These are phyloP conservation scores for Kazachstania viticola DNA, from an alignment of 805 yeast genomes.

Conservation along the genomic window DNA sequence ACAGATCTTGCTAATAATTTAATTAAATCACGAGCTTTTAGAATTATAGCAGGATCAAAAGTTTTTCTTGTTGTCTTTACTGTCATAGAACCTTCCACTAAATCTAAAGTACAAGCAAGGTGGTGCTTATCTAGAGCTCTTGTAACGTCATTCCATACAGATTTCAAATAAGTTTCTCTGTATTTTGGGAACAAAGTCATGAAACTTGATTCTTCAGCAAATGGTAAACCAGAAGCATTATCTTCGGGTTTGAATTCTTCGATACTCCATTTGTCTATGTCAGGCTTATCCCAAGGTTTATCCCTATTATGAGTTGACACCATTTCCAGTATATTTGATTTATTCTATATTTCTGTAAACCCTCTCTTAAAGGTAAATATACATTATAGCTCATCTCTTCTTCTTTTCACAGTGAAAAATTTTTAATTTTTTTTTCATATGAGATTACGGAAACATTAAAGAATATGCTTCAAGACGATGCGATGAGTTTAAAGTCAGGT, in stretches of 20 bases:
- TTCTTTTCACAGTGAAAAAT: background rate
- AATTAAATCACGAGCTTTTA: constrained; percentile 90
- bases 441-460: background rate
- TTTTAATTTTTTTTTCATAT: background rate
- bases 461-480: no score
- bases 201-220: constrained; percentile 92
- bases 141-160: constrained; percentile 91
- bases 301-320: constrained; percentile 88
- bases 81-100: constrained; percentile 96
- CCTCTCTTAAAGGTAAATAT: no score
- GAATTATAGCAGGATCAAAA: constrained; percentile 84
- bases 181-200: constrained; percentile 94
- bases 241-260: constrained; percentile 88
- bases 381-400: background rate
- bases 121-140: constrained; percentile 61
- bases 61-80: constrained; percentile 94
- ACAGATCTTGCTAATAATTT: constrained; percentile 91
- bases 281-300: constrained; percentile 97
- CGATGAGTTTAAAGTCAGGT: no score
- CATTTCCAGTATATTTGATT: constrained; percentile 50
- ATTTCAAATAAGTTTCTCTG: constrained; percentile 79
- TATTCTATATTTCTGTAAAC: background rate
- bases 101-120: constrained; percentile 72
- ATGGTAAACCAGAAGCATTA: constrained; percentile 74
- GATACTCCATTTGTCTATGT: constrained; percentile 82